Evolutionary conservation across 352 stramenopile species (phyloP), one percentile per base, ranked within the genome.

Genomic region (Globisporangium cylindrosporum): DNA sequence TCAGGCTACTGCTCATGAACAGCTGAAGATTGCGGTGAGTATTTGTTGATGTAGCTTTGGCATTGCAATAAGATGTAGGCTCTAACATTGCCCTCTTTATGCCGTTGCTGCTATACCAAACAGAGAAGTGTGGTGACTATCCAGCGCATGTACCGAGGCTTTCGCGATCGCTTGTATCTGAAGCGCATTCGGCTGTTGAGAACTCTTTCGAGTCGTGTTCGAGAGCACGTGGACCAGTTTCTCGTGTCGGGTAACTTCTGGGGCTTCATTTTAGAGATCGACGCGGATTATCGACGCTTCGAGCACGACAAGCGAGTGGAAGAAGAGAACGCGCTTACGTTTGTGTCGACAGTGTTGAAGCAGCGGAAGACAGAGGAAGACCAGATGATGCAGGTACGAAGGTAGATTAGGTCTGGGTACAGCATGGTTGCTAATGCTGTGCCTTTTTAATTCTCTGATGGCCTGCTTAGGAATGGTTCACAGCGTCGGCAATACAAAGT

Each of bases 221-320:
- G 72, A 36, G 41, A 38, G 1, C 71, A 89, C 1, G 77, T 89
- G 10, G 76, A 88, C 24, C 41, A 59, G 15, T 92, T 85, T 43
- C 71, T 92, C 3, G 49, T 70, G 10, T 76, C 76, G 4, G 84
- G 84, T 2, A 73, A 92, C 69, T 75, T 92, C 3, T 92, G 81
- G 82, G 68, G 74, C 1, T 81, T 92, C 58, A 43, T 92, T 18
- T 61, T 92, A 32, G 71, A 88, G 29, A 66, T 90, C 27, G 84
- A 92, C 60, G 77, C 77, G 20, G 79, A 86, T 43, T 90, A 90
- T 63, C 73, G 78, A 36, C 77, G 79, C 12, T 83, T 88, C 36
- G 70, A 73, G 34, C 43, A 82, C n/a, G 72, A 80, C 29, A 76
- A 86, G 22, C 51, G 54, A 18, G 54, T 80, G 9, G 84, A 92